Base-by-base conservation (phyloP, 495 filamentous ascomycete genomes). In the Aspergillus olivimuriae region DNA sequence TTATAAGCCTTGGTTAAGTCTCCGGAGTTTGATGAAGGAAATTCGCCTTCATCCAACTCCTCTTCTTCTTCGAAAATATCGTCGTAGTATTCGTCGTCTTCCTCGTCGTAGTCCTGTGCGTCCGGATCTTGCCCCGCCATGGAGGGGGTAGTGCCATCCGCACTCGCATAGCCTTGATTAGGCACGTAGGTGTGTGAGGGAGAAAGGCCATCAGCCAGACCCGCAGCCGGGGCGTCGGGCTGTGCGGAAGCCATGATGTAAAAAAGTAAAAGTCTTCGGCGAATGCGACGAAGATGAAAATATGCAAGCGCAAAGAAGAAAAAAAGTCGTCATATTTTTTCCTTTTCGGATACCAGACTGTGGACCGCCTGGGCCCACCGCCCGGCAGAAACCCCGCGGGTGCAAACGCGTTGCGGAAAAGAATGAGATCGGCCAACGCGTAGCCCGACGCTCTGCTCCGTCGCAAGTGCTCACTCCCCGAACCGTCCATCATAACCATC, bases 1-100 rank as follows among this genome's bases (percentile, higher is more conserved):
- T 95, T 98, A 70, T 95, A 95, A 19, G 81, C 78, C 64, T 95
- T 94, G 30, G 89, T 87, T 32, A 89, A 77, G 58, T 95, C 86
- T 26, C 72, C 64, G 2, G 74, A 67, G 43, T 86, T 79, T 1
- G 75, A 72, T 4, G 78, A 68, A 17, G 64, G 68, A 40, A 78
- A 74, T 4, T 83, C 77, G 28, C 79, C 77, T 34, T 74, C 70
- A 28, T 82, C 76, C 4, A 80, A 55, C 36, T 74, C 68, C 18
- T 73, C 68, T 37, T 74, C 68, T 17, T 73, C 68, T 15, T 76
- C 70, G 44, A 80, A 75, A 20, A 81, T 69, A 40, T 81, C 77
- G 20, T 81, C 78, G 41, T 75, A 70, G 19, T 76, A 74, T 18
- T 77, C 69, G 15, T 80, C 80, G 10, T 74, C 66, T 12, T 65